Evolutionary conservation across 148 eudicot genomes (phyloP).

Genomic region (Camellia lanceoleosa): DNA sequence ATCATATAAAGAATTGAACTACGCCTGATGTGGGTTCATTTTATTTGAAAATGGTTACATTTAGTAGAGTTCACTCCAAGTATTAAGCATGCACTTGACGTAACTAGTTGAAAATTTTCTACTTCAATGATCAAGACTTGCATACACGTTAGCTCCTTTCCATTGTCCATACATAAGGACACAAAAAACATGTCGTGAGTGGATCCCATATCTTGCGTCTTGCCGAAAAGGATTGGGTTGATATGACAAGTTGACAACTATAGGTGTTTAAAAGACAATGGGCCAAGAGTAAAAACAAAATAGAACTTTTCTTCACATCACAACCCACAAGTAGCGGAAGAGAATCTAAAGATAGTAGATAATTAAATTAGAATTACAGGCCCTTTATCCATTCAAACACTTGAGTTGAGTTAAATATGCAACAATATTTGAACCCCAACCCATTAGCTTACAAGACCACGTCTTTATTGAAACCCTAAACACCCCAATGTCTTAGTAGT

Average conservation of each 20-base stretch:
- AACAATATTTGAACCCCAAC: neutral
- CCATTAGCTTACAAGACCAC: neutral
- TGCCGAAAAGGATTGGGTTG: too few species aligned
- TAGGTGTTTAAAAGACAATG: too few species aligned
- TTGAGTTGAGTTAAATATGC: neutral
- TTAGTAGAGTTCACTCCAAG: neutral
- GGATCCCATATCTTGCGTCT: too few species aligned
- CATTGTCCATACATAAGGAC: too few species aligned
- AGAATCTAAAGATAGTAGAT: neutral
- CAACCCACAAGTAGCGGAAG: neutral
- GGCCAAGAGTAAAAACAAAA: too few species aligned
- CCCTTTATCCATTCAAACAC: neutral
- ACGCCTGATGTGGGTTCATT: neutral
- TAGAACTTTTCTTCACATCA: neutral
- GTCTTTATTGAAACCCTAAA: neutral
- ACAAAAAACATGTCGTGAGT: too few species aligned
- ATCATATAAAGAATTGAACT: neutral
- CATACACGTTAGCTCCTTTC: too few species aligned
- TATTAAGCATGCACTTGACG: neutral
- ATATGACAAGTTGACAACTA: too few species aligned
- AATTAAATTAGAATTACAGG: neutral
- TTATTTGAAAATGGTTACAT: neutral
- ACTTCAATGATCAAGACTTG: neutral
- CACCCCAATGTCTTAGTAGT: too few species aligned
- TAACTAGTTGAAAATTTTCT: neutral